Conservation (phyloP, 140 eudicot genomes). For the Anethum foeniculum region DNA sequence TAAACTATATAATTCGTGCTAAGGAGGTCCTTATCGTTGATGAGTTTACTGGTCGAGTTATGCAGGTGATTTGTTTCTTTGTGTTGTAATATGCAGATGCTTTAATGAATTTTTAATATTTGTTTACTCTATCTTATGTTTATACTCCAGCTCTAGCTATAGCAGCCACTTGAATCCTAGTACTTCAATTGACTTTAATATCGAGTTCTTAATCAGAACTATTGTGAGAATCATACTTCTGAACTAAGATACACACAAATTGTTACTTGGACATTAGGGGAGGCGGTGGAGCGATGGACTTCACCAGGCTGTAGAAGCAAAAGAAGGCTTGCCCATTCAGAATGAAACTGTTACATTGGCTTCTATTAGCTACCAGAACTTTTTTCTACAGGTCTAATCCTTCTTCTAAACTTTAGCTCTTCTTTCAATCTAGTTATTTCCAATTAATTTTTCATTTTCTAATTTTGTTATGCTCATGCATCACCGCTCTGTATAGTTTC, state of each 20-base stretch:
- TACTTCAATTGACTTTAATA: background rate
- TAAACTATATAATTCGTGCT: slow-evolving; percentile 87
- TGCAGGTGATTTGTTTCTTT: slow-evolving; percentile 63
- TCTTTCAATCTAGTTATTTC: slow-evolving; percentile 2
- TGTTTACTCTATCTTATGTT: background rate
- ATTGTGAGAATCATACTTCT: background rate
- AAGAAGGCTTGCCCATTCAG: slow-evolving; percentile 89
- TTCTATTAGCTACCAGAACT: slow-evolving; percentile 95
- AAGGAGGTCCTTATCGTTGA: slow-evolving; percentile 98
- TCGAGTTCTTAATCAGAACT: background rate
- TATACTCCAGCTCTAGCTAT: background rate
- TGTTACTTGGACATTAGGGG: slow-evolving; percentile 43
- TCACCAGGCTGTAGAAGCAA: slow-evolving; percentile 99
- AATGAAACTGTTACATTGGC: slow-evolving; percentile 94
- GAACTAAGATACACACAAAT: background rate
- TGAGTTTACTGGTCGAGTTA: slow-evolving; percentile 96
- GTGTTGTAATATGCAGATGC: background rate
- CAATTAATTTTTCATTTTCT: background rate
- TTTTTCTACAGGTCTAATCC: slow-evolving; percentile 80
- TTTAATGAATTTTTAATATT: background rate
- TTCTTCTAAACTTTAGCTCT: slow-evolving; percentile 13
- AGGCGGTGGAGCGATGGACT: slow-evolving; percentile 99
- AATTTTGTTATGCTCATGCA: slow-evolving; percentile 18
- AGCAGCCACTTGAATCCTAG: background rate
- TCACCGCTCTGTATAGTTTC: slow-evolving; percentile 45